Evolutionary conservation across 768 basidiomycete species (phyloP), one percentile per base, ranked within the genome.

Genomic region (Hydnomerulius pinastri): DNA sequence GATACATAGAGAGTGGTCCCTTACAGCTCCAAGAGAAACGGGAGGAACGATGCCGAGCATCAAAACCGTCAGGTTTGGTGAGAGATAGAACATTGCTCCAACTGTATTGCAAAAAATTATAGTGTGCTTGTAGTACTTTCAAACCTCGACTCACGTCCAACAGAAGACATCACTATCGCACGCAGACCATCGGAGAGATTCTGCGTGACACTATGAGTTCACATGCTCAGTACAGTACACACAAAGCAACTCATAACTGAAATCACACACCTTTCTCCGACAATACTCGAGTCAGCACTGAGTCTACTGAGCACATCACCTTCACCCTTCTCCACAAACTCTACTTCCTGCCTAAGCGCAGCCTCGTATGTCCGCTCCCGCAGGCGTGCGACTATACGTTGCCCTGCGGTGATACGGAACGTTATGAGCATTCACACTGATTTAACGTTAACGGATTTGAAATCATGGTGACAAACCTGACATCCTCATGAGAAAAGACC

Each of bases 21-120:
- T 25, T 72, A 95, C 81, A 60, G 93, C 86, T 57, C 90, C 90
- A 46, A 93, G 75, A 20, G 90, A 91, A 4, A 93, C 82, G 0
- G 91, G 91, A 17, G 91, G 91, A 0, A 98, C 94, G 42, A 98
- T 84, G 29, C 85, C 83, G 44, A 99, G 79, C 96, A 99, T 98
- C 56, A 98, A 74, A 47, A 88, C 66, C 0, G 96, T 98, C 51
- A 99, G 73, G 35, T 86, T 87, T 0, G 90, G 89, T 0, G 90
- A 95, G 47, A 96, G 81, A 69, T 87, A 95, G 59, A 98, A 84
- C 96, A 98, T 99, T 35, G 92, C 91, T 39, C 89, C 92, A 55
- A 98, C 93, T 90, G 59, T 6, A 47, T 27, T 35, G 8, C 4
- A 24, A 0, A 38, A n/a, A n/a, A 39, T 27, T 21, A 50, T 32